Evolutionary conservation across 331 rosid species (phyloP).

Genomic region (Acacia concinna): DNA sequence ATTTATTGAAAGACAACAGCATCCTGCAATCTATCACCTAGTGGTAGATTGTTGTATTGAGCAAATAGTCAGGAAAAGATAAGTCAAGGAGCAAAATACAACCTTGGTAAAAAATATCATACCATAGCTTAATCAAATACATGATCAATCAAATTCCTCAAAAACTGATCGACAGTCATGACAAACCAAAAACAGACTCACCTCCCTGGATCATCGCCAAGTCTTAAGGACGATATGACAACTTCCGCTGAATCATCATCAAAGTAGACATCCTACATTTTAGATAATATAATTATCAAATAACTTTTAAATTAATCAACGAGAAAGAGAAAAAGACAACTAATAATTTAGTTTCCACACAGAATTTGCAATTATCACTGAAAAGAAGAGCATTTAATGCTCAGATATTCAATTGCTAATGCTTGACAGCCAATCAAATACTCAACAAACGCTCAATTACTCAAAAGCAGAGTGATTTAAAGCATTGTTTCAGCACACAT

Average conservation of each 20-base stretch:
- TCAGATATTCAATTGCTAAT: neutral
- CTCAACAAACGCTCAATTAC: neutral
- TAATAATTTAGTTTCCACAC: neutral
- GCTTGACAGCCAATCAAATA: neutral
- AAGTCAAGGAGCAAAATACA: no score
- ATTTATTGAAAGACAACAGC: no score
- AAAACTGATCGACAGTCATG: slow-evolving; percentile 1
- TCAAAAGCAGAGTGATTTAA: neutral
- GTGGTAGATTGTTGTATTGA: no score
- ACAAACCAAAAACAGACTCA: slow-evolving; percentile 43
- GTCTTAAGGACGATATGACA: slow-evolving; percentile 90
- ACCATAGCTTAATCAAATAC: no score
- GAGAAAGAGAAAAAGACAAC: neutral
- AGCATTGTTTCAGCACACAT: neutral
- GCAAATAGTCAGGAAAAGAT: no score
- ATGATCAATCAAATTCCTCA: no score
- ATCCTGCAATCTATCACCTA: no score
- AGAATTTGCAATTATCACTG: neutral
- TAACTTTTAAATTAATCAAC: neutral
- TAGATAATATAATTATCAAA: slow-evolving; percentile 4
- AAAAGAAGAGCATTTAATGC: neutral
- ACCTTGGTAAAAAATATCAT: no score
- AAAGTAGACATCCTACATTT: slow-evolving; percentile 84
- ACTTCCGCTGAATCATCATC: slow-evolving; percentile 97
- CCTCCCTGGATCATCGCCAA: slow-evolving; percentile 98